These are phyloP conservation scores for Boletus patriciae DNA, from an alignment of 768 basidiomycete genomes.

Conservation along the genomic window DNA sequence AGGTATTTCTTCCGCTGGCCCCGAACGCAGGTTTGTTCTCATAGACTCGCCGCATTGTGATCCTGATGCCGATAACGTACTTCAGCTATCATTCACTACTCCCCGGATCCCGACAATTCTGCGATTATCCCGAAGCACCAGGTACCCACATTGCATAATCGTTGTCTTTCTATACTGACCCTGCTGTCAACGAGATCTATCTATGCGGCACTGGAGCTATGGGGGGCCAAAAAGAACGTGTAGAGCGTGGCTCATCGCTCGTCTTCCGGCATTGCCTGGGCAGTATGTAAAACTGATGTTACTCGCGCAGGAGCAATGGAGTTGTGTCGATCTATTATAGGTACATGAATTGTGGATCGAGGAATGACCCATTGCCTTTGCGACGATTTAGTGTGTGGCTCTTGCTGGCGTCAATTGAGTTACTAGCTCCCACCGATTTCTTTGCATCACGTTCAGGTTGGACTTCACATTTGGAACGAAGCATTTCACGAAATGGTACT, in stretches of 20 bases:
- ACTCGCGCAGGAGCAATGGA: constrained; percentile 76
- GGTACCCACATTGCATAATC: constrained; percentile 36
- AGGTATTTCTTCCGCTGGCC: constrained; percentile 82
- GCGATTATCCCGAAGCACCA: constrained; percentile 75
- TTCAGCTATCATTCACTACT: constrained; percentile 90
- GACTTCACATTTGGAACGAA: too few species aligned
- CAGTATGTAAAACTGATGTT: constrained; percentile 95
- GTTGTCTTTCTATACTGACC: constrained; percentile 31
- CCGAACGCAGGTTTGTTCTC: constrained; percentile 76
- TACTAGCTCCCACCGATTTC: too few species aligned
- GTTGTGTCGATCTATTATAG: not conserved
- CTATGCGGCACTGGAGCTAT: constrained; percentile 86
- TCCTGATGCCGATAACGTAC: not conserved
- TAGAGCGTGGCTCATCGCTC: not conserved
- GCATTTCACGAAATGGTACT: too few species aligned
- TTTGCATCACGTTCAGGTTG: too few species aligned
- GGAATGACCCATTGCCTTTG: too few species aligned
- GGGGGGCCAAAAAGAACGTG: not conserved
- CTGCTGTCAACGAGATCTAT: constrained; percentile 53
- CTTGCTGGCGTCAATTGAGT: too few species aligned
- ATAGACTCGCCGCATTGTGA: not conserved
- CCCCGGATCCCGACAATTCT: constrained; percentile 71
- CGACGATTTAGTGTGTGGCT: too few species aligned
- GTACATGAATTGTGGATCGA: not conserved
- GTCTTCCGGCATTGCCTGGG: constrained; percentile 35